Conservation (phyloP, 768 basidiomycete species). For the Boletus fagicola region DNA sequence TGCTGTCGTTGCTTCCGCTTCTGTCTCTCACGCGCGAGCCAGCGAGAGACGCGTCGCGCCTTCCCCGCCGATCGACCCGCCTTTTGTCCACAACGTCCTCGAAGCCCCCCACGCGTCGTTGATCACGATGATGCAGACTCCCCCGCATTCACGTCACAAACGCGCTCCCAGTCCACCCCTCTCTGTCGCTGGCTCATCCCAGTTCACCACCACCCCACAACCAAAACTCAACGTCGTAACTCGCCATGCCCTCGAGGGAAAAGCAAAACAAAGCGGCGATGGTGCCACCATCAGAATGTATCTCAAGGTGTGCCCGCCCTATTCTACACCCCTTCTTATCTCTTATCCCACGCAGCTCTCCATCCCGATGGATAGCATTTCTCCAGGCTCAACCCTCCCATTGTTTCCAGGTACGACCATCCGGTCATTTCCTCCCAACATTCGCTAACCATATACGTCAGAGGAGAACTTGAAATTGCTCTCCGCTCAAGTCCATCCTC, state of each 20-base stretch:
- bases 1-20: neutral
- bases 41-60: conserved; percentile 21
- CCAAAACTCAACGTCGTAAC: conserved; percentile 67
- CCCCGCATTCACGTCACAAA: conserved; percentile 27
- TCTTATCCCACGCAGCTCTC: conserved; percentile 47
- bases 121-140: conserved; percentile 11
- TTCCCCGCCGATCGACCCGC: conserved; percentile 3
- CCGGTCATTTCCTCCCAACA: neutral
- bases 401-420: conserved; percentile 62
- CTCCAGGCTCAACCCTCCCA: conserved; percentile 66
- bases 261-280: conserved; percentile 62
- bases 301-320: conserved; percentile 54
- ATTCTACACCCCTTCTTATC: neutral
- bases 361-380: conserved; percentile 61
- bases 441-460: conserved; percentile 26
- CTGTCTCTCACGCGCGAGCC: conserved; percentile 8
- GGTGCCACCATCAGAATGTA: conserved; percentile 72
- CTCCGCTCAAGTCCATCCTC: conserved; percentile 70
- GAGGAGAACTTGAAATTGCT: conserved; percentile 81
- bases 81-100: conserved; percentile 13
- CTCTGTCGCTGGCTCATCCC: conserved; percentile 39
- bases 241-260: conserved; percentile 72
- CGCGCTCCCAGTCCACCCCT: conserved; percentile 33
- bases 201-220: conserved; percentile 43
- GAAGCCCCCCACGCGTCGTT: neutral